These are phyloP conservation scores for Sporothrix globosa DNA, from an alignment of 2,329 filamentous ascomycete species.

Conservation along the genomic window DNA sequence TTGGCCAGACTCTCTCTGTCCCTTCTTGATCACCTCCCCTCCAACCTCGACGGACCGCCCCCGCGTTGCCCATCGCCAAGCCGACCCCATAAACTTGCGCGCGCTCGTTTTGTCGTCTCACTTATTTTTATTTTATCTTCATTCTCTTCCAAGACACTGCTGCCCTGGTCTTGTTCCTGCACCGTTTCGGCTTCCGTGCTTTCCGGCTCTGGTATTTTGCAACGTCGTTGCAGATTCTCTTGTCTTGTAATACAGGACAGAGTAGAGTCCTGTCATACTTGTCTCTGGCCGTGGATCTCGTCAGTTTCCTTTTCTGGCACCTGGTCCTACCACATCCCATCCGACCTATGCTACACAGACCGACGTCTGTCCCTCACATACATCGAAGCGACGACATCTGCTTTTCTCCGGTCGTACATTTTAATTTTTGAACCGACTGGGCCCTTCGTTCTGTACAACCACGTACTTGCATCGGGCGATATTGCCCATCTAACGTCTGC, in stretches of 20 bases:
- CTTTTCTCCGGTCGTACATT: neutral
- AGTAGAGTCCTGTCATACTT: neutral
- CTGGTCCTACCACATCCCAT: neutral
- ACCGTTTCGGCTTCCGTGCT: slow-evolving; percentile 12
- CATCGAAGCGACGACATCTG: neutral
- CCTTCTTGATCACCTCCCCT: neutral
- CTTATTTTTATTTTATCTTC: neutral
- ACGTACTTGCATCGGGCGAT: slow-evolving; percentile 17
- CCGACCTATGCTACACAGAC: slow-evolving; percentile 1
- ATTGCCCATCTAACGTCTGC: neutral
- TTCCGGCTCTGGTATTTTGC: slow-evolving; percentile 20
- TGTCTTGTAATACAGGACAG: neutral
- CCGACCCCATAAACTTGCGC: slow-evolving; percentile 30
- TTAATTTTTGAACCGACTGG: slow-evolving; percentile 12
- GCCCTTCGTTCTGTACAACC: slow-evolving; percentile 3
- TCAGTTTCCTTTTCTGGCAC: slow-evolving; percentile 7
- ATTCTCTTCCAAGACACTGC: neutral
- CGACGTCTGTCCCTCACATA: slow-evolving; percentile 7
- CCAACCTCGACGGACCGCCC: neutral
- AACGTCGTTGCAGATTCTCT: neutral
- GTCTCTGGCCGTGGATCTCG: neutral
- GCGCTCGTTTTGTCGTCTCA: slow-evolving; percentile 30
- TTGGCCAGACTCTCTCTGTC: too few relatives aligned
- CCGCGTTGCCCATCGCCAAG: slow-evolving; percentile 18
- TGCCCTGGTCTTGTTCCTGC: neutral